Base-by-base conservation (phyloP, 2,329 filamentous ascomycete genomes). In the Fusarium sp. region DNA sequence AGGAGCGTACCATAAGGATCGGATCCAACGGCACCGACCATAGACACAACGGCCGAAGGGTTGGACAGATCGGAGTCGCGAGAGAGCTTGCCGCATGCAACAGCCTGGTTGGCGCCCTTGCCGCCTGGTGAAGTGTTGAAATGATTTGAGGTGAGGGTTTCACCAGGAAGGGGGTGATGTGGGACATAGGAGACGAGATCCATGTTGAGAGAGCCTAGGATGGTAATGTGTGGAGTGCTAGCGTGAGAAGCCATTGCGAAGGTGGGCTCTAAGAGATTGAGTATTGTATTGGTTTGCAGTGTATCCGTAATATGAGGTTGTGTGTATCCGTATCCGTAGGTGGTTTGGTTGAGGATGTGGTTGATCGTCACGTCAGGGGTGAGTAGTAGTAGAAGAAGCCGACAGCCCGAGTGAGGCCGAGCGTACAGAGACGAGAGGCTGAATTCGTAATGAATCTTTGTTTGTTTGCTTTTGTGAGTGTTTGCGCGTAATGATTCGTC, bases 61-160 rank as follows among this genome's bases (percentile, higher is more conserved):
- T 85, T 77, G 46, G 75, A 62, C 54, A 78, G 70, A 63, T 76
- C 63, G 31, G 77, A 72, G 28, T 84, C 76, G 47, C 91, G 87
- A 2, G 93, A 96, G 50, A 97, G 88, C 68, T 95, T 92, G 50
- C 91, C 92, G 81, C 92, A 94, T 24, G 94, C 93, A 57, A 97
- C 92, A 63, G 94, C 94, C 83, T 98, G 95, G 83, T 98, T 98
- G 64, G 94, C 94, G 69, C 95, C 95, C 82, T 99, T 99, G 59
- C 96, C 95, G 74, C 95, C 96, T 29, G 92, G 91, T 42, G 92
- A 94, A 35, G 91, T 93, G 76, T 86, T 86, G 82, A 97, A 97
- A 21, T 89, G 89, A 69, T 84, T 89, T 47, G 93, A 88, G 4
- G 92, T 94, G 52, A 98, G 86, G 5, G 95, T 98, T 82, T 99